Percentiles rank a stretch among this genome's conserved stretches.
Evolutionary conservation across 1,139 yeast genomes (phyloP).

Genomic region (Candida sp.): DNA sequence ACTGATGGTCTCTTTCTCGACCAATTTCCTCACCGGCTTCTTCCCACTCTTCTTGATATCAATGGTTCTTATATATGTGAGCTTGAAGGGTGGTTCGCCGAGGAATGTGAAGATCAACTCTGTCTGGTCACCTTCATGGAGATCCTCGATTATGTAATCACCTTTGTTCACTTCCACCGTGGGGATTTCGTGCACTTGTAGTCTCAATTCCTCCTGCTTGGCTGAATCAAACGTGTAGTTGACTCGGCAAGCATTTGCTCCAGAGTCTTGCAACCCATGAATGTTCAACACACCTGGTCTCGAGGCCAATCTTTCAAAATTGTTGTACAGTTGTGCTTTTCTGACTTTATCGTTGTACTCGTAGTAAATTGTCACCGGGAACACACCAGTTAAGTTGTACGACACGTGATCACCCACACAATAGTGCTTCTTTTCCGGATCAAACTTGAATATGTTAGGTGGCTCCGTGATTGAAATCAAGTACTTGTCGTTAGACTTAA

Average conservation of each 20-base stretch:
- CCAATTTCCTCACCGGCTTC: conserved; percentile 40
- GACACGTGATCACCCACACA: conserved; percentile 95
- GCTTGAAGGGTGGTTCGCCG: conserved; percentile 75
- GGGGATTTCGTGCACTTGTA: conserved; percentile 80
- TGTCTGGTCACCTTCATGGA: conserved; percentile 90
- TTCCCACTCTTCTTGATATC: conserved; percentile 25
- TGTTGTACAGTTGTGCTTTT: conserved; percentile 60
- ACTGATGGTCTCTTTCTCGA: conserved; percentile 78
- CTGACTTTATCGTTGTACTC: conserved; percentile 68
- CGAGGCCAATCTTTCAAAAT: conserved; percentile 74
- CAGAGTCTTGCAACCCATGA: conserved; percentile 74
- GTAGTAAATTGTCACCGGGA: conserved; percentile 81
- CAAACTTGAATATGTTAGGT: conserved; percentile 61
- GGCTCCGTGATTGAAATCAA: conserved; percentile 71
- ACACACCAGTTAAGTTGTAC: conserved; percentile 74
- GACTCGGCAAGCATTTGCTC: conserved; percentile 71
- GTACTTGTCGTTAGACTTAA: conserved; percentile 36
- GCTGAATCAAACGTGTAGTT: conserved; percentile 49
- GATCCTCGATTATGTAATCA: conserved; percentile 69
- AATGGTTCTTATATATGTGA: conserved; percentile 58
- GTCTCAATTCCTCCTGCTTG: conserved; percentile 45
- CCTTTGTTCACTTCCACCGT: conserved; percentile 90
- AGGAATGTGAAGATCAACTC: conserved; percentile 70
- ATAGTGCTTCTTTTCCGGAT: conserved; percentile 46
- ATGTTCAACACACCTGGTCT: conserved; percentile 77